Base-by-base conservation (phyloP, 2,329 filamentous ascomycete genomes). In the Colletotrichum neosansevieriae region DNA sequence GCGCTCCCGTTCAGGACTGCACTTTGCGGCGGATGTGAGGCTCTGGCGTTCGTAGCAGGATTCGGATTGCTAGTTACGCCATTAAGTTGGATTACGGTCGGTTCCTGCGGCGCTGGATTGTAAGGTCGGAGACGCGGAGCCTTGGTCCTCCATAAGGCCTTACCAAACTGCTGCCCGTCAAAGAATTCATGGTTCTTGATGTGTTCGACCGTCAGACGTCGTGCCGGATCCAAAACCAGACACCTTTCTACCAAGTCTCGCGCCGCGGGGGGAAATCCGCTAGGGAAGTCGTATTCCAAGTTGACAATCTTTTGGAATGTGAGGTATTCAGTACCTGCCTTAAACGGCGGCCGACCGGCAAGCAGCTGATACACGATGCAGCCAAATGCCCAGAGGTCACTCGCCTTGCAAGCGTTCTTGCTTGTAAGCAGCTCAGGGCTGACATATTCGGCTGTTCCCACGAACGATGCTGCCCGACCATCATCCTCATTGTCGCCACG, bases 231-330 rank as follows among this genome's bases (percentile, higher is more conserved):
- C 42, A 98, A 83, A 1, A 99, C 95, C 13, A 99, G 84, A 50
- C 97, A 89, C 70, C 96, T 88, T 78, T 98, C 95, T 1, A 99
- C 91, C 15, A 99, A 84, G 78, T 99, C 96, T 69, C 91, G 90
- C 19, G 96, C 96, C 2, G 94, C 88, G 5, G 90, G 84, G 2
- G 96, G 96, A 74, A 99, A 99, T 1, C 94, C 94, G 32, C 88
- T 81, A 0, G 96, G 96, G 72, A 98, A 99, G 51, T 95, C 92
- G 77, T 98, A 99, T 62, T 99, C 95, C 49, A 99, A 85, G 36
- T 88, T 91, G 60, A 99, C 93, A 76, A 99, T 99, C 80, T 98
- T 99, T 78, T 99, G 96, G 76, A 99, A 99, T 0, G 96, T 99
- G 76, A 96, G 86, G 75, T 98, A 99, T 77, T 99, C 96, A 73